Percentiles rank a stretch among this genome's conserved stretches.
Conservation (phyloP, 306 rosid species). For the Lithocarpus polystachyus region DNA sequence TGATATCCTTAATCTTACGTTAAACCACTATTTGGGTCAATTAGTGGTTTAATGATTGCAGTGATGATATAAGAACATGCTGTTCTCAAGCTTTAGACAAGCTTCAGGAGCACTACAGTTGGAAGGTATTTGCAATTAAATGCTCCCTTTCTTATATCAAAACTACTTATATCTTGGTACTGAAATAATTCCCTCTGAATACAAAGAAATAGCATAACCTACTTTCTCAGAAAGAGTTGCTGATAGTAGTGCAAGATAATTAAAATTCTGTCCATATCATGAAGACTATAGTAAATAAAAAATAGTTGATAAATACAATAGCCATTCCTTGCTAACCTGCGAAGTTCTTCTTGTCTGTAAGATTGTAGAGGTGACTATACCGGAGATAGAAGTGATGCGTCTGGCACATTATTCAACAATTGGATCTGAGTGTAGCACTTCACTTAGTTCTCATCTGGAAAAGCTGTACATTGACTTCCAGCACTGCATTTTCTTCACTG, state of each 20-base stretch:
- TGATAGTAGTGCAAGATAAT: background rate
- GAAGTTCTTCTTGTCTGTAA: slow-evolving; percentile 22
- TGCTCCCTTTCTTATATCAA: background rate
- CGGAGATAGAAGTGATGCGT: slow-evolving; percentile 94
- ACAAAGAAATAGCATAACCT: background rate
- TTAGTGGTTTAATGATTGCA: slow-evolving; percentile 97
- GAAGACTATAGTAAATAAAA: background rate
- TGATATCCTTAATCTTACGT: slow-evolving; percentile 26
- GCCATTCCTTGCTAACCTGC: slow-evolving; percentile 20
- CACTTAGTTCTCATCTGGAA: slow-evolving; percentile 48
- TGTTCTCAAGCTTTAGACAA: slow-evolving; percentile 61
- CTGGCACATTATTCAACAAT: slow-evolving; percentile 85
- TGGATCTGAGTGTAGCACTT: slow-evolving; percentile 72
- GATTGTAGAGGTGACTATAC: slow-evolving; percentile 84
- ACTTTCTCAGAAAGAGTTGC: background rate
- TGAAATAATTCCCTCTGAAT: background rate
- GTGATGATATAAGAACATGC: slow-evolving; percentile 68
- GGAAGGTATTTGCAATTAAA: slow-evolving; percentile 60
- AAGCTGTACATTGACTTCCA: slow-evolving; percentile 45
- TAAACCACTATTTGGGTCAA: slow-evolving; percentile 59
- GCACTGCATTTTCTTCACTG: slow-evolving; percentile 5
- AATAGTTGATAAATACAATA: background rate
- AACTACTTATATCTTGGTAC: slow-evolving; percentile 6
- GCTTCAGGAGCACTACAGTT: slow-evolving; percentile 62
- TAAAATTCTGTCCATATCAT: background rate